Percentiles rank a stretch among this genome's conserved stretches.
Conservation (phyloP, 73 alveolate genomes). For the Tetrahymena borealis region DNA sequence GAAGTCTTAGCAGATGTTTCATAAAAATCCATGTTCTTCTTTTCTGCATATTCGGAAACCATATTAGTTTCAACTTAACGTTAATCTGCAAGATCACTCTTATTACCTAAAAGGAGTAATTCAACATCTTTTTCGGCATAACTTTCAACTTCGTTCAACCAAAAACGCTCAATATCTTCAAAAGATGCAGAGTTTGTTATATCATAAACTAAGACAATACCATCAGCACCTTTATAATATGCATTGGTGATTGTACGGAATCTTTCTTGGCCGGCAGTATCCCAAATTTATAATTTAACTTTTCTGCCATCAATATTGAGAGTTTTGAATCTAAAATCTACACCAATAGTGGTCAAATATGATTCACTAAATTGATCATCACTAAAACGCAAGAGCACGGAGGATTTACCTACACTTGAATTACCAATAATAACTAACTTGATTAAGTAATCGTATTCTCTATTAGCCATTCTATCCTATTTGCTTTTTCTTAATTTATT, state of each 20-base stretch:
- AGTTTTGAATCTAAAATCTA: constrained; percentile 65
- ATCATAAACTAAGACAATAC: constrained; percentile 70
- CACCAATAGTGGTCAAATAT: constrained; percentile 83
- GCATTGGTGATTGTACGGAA: constrained; percentile 77
- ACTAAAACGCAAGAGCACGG: constrained; percentile 71
- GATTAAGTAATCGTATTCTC: constrained; percentile 68
- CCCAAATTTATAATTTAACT: constrained; percentile 92
- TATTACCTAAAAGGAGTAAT: constrained; percentile 31
- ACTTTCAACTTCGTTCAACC: constrained; percentile 40
- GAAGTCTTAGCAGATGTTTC: constrained; percentile 41
- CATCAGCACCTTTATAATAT: constrained; percentile 69
- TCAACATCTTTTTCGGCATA: constrained; percentile 40
- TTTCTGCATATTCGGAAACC: constrained; percentile 18
- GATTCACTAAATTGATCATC: constrained; percentile 80
- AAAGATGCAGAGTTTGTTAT: constrained; percentile 49
- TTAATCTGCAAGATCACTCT: constrained; percentile 29
- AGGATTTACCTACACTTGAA: constrained; percentile 82
- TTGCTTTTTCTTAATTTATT: neutral
- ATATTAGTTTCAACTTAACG: constrained; percentile 27
- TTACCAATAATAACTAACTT: constrained; percentile 76
- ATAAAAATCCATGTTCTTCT: constrained; percentile 31
- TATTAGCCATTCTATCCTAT: neutral
- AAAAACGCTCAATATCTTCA: constrained; percentile 46
- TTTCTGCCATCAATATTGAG: constrained; percentile 26
- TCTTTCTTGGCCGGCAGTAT: constrained; percentile 95